A percentile compares a stretch with the other conserved stretches of the same genome.
Conservation (phyloP, 2,329 filamentous ascomycete species). For the Fusarium incarnatum region DNA sequence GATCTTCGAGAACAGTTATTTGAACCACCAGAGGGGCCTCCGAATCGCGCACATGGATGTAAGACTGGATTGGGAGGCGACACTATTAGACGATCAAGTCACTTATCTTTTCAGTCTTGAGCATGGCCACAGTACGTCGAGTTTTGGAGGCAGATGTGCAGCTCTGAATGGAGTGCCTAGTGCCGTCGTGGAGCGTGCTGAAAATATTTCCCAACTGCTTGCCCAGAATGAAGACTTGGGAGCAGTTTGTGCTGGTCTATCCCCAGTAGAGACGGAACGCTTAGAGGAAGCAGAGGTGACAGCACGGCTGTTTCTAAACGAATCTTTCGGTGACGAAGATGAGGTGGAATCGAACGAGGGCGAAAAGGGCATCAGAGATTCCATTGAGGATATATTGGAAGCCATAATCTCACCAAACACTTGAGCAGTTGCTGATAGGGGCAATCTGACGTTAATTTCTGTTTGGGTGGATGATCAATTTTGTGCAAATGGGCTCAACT, state of each 20-base stretch:
- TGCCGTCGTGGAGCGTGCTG: slow-evolving; percentile 79
- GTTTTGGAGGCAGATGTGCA: slow-evolving; percentile 88
- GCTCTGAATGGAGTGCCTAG: slow-evolving; percentile 84
- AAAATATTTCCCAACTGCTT: slow-evolving; percentile 75
- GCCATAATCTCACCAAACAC: slow-evolving; percentile 20
- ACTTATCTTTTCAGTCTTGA: slow-evolving; percentile 79
- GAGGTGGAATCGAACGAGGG: not conserved
- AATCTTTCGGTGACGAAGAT: slow-evolving; percentile 29
- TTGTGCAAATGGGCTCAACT: not conserved
- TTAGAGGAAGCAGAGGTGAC: slow-evolving; percentile 74
- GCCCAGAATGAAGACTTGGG: slow-evolving; percentile 81
- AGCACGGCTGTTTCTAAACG: slow-evolving; percentile 68
- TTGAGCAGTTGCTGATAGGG: not conserved
- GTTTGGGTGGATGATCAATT: not conserved
- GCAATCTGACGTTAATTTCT: not conserved
- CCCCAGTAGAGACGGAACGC: slow-evolving; percentile 69
- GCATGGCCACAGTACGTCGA: slow-evolving; percentile 77
- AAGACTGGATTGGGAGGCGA: slow-evolving; percentile 64
- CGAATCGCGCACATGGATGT: slow-evolving; percentile 79
- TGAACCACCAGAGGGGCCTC: slow-evolving; percentile 64
- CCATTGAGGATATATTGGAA: slow-evolving; percentile 33
- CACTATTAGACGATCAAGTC: slow-evolving; percentile 69
- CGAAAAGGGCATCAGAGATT: not conserved
- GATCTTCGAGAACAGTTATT: slow-evolving; percentile 73
- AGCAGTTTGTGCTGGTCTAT: slow-evolving; percentile 75